Evolutionary conservation across 768 basidiomycete genomes (phyloP).

Genomic region (Lactarius evosmus): DNA sequence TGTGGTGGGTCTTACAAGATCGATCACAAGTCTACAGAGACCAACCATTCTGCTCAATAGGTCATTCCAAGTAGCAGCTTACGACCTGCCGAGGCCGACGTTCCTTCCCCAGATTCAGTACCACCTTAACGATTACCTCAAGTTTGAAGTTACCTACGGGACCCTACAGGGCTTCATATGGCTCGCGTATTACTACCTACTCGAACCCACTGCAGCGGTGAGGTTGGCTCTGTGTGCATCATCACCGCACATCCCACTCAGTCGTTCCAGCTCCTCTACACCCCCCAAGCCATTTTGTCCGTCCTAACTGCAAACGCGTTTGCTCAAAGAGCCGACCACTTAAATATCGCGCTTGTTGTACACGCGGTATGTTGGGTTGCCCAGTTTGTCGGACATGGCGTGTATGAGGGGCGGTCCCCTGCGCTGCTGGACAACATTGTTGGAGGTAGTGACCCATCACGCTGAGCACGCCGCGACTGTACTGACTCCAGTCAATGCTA

Average conservation of each 20-base stretch:
- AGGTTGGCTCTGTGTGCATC: constrained; percentile 33
- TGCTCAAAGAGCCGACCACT: constrained; percentile 47
- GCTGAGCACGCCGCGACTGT: background rate
- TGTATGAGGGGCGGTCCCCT: constrained; percentile 84
- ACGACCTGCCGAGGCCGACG: constrained; percentile 30
- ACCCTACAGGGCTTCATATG: constrained; percentile 58
- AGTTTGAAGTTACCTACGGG: constrained; percentile 67
- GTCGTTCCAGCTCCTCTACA: constrained; percentile 64
- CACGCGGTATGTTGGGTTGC: constrained; percentile 81
- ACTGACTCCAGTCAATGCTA: constrained; percentile 33
- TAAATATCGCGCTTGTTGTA: constrained; percentile 51
- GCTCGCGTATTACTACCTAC: constrained; percentile 68
- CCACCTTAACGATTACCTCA: constrained; percentile 56
- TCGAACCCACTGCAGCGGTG: constrained; percentile 87
- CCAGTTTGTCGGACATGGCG: constrained; percentile 87
- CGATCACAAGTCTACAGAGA: background rate
- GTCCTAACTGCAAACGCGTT: constrained; percentile 73
- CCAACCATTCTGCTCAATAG: constrained; percentile 37
- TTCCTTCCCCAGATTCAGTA: constrained; percentile 53
- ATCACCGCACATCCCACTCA: constrained; percentile 13
- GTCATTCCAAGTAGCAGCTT: constrained; percentile 58
- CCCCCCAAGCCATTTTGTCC: constrained; percentile 62
- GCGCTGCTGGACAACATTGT: constrained; percentile 86
- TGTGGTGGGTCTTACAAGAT: constrained; percentile 54
- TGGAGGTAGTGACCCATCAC: constrained; percentile 54